Base-by-base conservation (phyloP, 2,329 filamentous ascomycete species). In the Aspergillus ustus region DNA sequence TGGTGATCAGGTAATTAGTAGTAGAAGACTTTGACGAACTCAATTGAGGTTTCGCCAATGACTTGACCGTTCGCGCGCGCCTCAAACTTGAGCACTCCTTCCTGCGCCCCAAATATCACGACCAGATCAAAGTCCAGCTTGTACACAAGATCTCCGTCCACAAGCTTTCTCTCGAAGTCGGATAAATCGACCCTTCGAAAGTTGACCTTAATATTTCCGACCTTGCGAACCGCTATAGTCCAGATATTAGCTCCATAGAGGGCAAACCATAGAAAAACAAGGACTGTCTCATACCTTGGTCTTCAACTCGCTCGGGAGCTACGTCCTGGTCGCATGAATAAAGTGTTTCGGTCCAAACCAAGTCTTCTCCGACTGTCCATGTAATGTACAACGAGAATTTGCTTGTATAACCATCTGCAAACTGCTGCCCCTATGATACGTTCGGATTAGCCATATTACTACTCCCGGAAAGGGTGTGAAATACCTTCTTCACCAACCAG, bases 1-100 rank as follows among this genome's bases (percentile, higher is more conserved):
- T 25, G 31, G 31, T 11, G 6, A 34, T 34, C 25, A 25, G 31
- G 31, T 1, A 2, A 13, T 55, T 13, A 55, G 11, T 55, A 55
- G 25, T 37, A 46, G 17, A n/a, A 31, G 7, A 9, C 20, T 7
- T 4, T 19, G 13, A 19, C 31, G 7, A 60, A 60, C 4, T 53
- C 43, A 25, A 60, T 55, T 8, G 34, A 54, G 1, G 54, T 57
- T 19, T 50, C 7, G 3, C 60, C 60, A 9, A 62, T 58, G 2
- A 20, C 19, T 34, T 46, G 7, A 13, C 44, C 60, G 1, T 50
- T 13, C 8, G 43, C 7, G 20, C 13, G 29, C 3, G 48, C 31
- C 22, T 58, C 55, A 28, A 50, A 62, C 15, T 58, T 62, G n/a
- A 62, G 20, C 7, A 55, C 25, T 3, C 54, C 58, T 15, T 60